phyloP scores from a whole-genome alignment of 345 rosid genomes.

The Aquilaria sinensis region DNA sequence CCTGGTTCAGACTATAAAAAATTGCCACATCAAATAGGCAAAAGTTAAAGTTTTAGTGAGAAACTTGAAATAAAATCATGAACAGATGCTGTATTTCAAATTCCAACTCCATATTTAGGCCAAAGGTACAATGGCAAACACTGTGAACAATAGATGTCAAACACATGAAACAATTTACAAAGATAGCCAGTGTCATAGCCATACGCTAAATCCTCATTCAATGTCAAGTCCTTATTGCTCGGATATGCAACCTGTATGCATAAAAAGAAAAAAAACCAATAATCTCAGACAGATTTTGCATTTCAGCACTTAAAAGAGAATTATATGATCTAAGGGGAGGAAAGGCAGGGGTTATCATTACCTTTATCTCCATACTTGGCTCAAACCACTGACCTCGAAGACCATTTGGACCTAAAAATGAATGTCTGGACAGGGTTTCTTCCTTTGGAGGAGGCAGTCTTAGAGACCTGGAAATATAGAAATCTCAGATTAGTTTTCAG shows the following conservation, averaged over 20 bases:
- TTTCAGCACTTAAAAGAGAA: constrained; percentile 10
- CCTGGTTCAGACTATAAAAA: constrained; percentile 41
- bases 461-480: constrained; percentile 50
- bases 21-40: constrained; percentile 16
- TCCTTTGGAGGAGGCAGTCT: constrained; percentile 60
- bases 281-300: constrained; percentile 12
- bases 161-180: not conserved
- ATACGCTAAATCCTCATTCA: constrained; percentile 48
- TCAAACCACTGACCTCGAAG: constrained; percentile 83
- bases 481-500: not conserved
- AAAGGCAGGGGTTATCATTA: constrained; percentile 16
- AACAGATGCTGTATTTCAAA: constrained; percentile 3
- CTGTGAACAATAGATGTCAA: not conserved
- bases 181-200: not conserved
- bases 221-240: constrained; percentile 42
- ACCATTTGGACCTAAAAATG: constrained; percentile 86
- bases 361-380: constrained; percentile 75
- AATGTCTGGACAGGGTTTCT: constrained; percentile 94
- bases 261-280: constrained; percentile 9
- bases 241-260: constrained; percentile 77
- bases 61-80: constrained; percentile 3
- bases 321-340: not conserved
- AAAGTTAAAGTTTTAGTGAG: constrained; percentile 20
- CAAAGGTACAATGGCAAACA: not conserved
- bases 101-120: not conserved